Evolutionary conservation across 345 rosid species (phyloP), one percentile per base, ranked within the genome.

Genomic region (Moricandia moricandioides): DNA sequence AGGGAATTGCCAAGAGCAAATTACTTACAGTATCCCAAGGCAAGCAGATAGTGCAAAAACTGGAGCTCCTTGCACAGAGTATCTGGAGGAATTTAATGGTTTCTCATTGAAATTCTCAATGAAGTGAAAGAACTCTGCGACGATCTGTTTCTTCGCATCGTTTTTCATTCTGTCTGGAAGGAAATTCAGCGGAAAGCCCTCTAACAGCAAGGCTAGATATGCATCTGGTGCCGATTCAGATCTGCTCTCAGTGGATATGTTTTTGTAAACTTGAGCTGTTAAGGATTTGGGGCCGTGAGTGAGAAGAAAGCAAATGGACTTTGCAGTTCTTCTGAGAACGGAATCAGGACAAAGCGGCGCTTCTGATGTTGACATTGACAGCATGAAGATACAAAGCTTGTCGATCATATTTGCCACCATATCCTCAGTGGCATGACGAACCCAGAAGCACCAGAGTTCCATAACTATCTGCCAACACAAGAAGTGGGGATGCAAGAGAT

Each of bases 361-460:
- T 74, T 88, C 89, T n/a, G 86, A 78, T 76, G 89, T 82, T 70
- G 88, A 55, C 52, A 70, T 35, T 70, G 80, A 77, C 76, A 81
- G 83, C 81, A 92, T 82, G 76, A 88, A 71, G 10, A 82, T 74
- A 78, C 80, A 84, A 71, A 91, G 83, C 67, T 89, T 82, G 70
- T 80, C 77, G 39, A 85, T 67, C 78, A 89, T 75, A 65, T 18
- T 76, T 47, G 79, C 79, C 67, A 79, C 85, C 71, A 80, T 73
- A 71, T 84, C 84, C 18, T 55, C 75, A 69, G 86, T 86, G 83
- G 91, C 88, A 79, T 88, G 79, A 37, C 91, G 84, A 72, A 84
- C 71, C 82, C 88, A 70, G 76, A 94, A 95, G 86, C 97, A 84
- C 93, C 90, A 89, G 47, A 95, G 89, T 70, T 95, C 99, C 86